A percentile compares a stretch with the other conserved stretches of the same genome.
Conservation (phyloP, 371 early-diverging fungal species). For the Mortierella sp. region DNA sequence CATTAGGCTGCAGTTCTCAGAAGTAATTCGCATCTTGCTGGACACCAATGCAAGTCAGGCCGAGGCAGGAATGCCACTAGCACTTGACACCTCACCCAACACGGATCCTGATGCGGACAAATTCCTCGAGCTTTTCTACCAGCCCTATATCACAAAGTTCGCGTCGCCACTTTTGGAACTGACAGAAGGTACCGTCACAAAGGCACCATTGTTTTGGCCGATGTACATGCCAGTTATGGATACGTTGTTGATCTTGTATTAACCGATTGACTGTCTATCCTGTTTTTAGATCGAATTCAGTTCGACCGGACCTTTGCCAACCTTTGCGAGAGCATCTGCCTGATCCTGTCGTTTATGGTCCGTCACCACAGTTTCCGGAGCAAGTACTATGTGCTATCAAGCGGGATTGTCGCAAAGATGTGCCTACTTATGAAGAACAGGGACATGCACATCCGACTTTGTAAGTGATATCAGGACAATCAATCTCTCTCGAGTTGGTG, state of each 20-base stretch:
- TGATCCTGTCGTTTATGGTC: constrained; percentile 78
- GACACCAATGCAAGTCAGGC: constrained; percentile 67
- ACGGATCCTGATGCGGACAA: constrained; percentile 76
- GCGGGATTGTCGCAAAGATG: constrained; percentile 71
- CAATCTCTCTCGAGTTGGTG: background rate
- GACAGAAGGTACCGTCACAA: constrained; percentile 39
- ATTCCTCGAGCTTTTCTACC: constrained; percentile 84
- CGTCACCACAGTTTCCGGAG: constrained; percentile 81
- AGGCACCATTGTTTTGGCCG: background rate
- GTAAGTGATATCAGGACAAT: constrained; percentile 57
- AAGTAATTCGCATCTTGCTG: constrained; percentile 78
- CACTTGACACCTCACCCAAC: constrained; percentile 50
- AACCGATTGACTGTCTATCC: background rate
- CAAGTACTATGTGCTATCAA: constrained; percentile 80
- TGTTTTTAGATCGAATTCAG: constrained; percentile 14
- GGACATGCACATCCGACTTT: constrained; percentile 77
- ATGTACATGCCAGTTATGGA: too few species aligned
- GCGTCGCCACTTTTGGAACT: constrained; percentile 71
- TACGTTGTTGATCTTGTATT: background rate
- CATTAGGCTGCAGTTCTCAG: constrained; percentile 78
- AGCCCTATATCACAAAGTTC: constrained; percentile 65
- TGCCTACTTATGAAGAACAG: constrained; percentile 75
- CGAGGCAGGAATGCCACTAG: constrained; percentile 43
- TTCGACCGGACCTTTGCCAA: constrained; percentile 53
- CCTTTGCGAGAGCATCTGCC: constrained; percentile 75